phyloP scores from a whole-genome alignment of 2,329 filamentous ascomycete genomes.

The Endoconidiophora laricicola region DNA sequence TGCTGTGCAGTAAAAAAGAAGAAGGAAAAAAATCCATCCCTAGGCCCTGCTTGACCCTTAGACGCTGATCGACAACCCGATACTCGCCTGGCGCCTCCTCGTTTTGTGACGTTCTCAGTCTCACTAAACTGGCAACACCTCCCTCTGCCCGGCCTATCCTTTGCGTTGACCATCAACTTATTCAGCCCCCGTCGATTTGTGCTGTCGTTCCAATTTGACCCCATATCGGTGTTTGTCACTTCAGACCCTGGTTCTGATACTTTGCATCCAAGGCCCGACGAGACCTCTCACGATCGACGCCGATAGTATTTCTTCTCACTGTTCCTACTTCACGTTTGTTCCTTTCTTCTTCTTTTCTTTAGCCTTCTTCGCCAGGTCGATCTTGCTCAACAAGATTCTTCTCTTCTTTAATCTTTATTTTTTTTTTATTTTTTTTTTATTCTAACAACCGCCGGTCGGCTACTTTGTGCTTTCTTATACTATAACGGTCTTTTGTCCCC shows the following conservation, averaged over 20 bases:
- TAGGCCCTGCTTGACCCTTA: background rate
- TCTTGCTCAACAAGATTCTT: slow-evolving; percentile 4
- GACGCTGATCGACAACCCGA: slow-evolving; percentile 7
- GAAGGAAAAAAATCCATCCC: too few relatives aligned
- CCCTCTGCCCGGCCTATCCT: too few relatives aligned
- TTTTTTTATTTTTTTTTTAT: background rate
- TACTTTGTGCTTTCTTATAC: slow-evolving; percentile 6
- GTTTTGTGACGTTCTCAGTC: background rate
- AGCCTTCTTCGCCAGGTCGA: slow-evolving; percentile 1
- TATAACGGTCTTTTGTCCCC: background rate
- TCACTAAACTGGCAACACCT: too few relatives aligned
- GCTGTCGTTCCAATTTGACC: background rate
- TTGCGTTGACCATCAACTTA: too few relatives aligned
- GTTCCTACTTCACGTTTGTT: slow-evolving; percentile 1
- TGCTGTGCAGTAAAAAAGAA: too few relatives aligned
- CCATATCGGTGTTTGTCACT: too few relatives aligned
- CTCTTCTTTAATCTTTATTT: slow-evolving; percentile 7
- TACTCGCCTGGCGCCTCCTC: slow-evolving; percentile 4
- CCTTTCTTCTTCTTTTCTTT: slow-evolving; percentile 2
- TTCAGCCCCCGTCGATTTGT: background rate
- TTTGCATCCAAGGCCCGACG: too few relatives aligned
- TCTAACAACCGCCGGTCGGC: slow-evolving; percentile 5
- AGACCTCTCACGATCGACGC: background rate
- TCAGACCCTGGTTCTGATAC: too few relatives aligned
- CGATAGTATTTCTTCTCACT: background rate